Evolutionary conservation across 495 filamentous ascomycete genomes (phyloP), one percentile per base, ranked within the genome.

Genomic region (Aspergillus nidulans): DNA sequence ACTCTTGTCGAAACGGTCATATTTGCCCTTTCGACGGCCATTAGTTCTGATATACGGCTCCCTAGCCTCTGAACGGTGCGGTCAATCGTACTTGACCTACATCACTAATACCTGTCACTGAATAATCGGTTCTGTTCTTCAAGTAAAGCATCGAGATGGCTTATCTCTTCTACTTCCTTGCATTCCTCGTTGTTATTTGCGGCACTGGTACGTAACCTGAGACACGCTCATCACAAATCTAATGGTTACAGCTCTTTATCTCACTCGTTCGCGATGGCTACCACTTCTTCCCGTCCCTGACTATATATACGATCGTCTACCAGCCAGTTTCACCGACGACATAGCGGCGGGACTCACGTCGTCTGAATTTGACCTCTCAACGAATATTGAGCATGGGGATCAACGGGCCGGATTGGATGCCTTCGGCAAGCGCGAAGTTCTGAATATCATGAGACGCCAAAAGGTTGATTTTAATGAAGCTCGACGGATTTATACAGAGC

Each of bases 401-500:
- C 71, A 72, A 4, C 81, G 94, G 52, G 80, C 81, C 1, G 94
- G 95, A 0, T 76, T 98, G 46, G 91, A 98, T 72, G 81, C 84
- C 39, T 70, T 63, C 34, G 87, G 79, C 13, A 97, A 97, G 77
- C 68, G 73, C 43, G 89, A 95, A 70, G 82, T 98, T 16, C 76
- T 87, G 57, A 80, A 76, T 55, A 92, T 98, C 67, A 98, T 98
- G 95, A 89, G 85, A 77, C 81, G 70, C 62, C 79, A 84, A 56
- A 75, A 70, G 42, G 78, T 96, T 16, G 77, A 77, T 49, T 97
- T 98, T 66, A 94, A 98, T 73, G 91, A 98, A 75, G 94, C 94
- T 23, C 79, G 94, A 55, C 75, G 87, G 46, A 79, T 92, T 19
- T 92, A 87, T 63, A 92, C 88, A 63, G 85, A 95, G 76, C 82